phyloP scores from a whole-genome alignment of 1,139 yeast species.

The Hemisphaericaspora xylanilytica region DNA sequence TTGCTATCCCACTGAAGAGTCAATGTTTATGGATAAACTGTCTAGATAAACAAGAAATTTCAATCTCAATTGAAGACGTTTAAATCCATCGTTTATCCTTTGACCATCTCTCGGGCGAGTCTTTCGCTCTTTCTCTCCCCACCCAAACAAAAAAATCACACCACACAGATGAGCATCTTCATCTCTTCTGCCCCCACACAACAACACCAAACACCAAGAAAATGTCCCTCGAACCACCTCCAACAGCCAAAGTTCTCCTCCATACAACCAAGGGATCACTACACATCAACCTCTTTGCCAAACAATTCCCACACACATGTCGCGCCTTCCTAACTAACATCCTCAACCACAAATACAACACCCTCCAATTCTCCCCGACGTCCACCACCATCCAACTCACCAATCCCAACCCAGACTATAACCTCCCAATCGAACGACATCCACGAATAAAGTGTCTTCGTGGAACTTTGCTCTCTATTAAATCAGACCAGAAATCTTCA shows the following conservation, averaged over 20 bases:
- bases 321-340: slow-evolving; percentile 51
- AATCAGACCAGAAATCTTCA: slow-evolving; percentile 30
- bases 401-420: slow-evolving; percentile 25
- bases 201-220: background rate
- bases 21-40: too few relatives aligned
- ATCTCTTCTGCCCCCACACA: too few relatives aligned
- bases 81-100: too few relatives aligned
- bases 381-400: slow-evolving; percentile 23
- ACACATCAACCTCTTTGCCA: slow-evolving; percentile 67
- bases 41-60: too few relatives aligned
- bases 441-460: slow-evolving; percentile 48
- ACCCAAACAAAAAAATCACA: too few relatives aligned
- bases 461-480: slow-evolving; percentile 45
- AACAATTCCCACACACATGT: slow-evolving; percentile 57
- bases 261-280: slow-evolving; percentile 61
- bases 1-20: too few relatives aligned
- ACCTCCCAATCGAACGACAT: slow-evolving; percentile 49
- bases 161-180: too few relatives aligned
- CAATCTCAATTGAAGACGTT: too few relatives aligned
- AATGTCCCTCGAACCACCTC: slow-evolving; percentile 47
- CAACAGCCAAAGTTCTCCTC: slow-evolving; percentile 59
- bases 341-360: slow-evolving; percentile 40
- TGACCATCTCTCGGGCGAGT: too few relatives aligned
- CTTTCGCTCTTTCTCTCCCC: too few relatives aligned
- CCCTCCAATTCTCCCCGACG: slow-evolving; percentile 37